Base-by-base conservation (phyloP, 2,329 filamentous ascomycete species). In the Aspergillus quadricinctus region DNA sequence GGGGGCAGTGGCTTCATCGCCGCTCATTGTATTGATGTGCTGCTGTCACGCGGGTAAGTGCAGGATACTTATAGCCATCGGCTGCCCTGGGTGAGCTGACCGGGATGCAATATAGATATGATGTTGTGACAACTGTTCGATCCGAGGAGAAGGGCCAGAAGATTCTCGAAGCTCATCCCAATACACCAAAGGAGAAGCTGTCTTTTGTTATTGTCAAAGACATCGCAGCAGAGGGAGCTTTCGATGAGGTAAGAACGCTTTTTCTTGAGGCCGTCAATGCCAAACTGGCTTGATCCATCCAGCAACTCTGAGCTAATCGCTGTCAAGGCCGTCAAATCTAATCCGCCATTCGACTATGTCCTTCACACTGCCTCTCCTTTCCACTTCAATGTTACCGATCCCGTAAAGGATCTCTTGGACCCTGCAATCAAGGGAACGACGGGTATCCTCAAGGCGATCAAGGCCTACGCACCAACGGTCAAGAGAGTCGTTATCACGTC, bases 281-380 rank as follows among this genome's bases (percentile, higher is more conserved):
- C 21, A n/a, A 8, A n/a, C 19, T 23, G 43, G 10, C 11, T 14
- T 19, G 23, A 9, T 21, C 6, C 9, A 4, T 14, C 9, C 9
- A 23, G 28, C 27, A 31, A n/a, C 48, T 50, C 50, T 59, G 51
- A 23, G 7, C 27, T n/a, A 35, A 46, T 25, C 17, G 45, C 45
- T 23, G 5, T 54, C 54, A 48, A 74, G 70, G 83, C 82, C 17
- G 80, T 86, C 49, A 77, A 83, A 60, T 84, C 83, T 17, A 77
- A 83, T 54, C 83, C 83, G 0, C 83, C 85, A 0, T 89, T 93
- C 60, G 86, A 90, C 64, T 86, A 82, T 48, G 88, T 93, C 50
- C 80, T 91, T 52, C 88, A 91, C 70, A 90, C 88, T 5, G 88
- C 88, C 2, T 87, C 83, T 0, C 89, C 90, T 0, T 92, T 89